These are phyloP conservation scores for Pseudogymnoascus sp. DNA, from an alignment of 2,329 filamentous ascomycete species.

Conservation along the genomic window DNA sequence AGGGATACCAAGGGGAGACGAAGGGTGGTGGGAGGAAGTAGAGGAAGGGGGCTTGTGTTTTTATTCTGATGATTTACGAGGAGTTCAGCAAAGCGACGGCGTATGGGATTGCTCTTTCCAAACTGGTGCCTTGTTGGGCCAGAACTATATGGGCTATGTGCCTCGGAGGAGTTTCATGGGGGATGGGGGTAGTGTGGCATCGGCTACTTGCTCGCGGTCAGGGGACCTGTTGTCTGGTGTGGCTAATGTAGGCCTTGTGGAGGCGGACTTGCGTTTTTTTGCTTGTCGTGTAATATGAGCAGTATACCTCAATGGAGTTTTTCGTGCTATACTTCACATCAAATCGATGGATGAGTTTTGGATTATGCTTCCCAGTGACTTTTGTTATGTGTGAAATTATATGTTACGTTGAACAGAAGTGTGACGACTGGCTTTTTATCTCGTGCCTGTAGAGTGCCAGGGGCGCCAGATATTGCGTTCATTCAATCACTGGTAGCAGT, in stretches of 20 bases:
- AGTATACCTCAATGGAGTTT: slow-evolving; percentile 6
- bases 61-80: slow-evolving; percentile 4
- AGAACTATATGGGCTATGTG: not conserved
- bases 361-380: not conserved
- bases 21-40: not conserved
- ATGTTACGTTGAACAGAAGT: not conserved
- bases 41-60: not conserved
- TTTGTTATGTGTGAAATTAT: not conserved
- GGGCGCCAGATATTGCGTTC: not conserved
- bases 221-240: not conserved
- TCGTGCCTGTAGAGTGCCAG: not conserved
- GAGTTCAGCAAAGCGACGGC: slow-evolving; percentile 1
- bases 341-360: not conserved
- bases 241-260: not conserved
- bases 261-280: not conserved
- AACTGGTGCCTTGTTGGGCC: not conserved
- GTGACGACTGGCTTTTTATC: not conserved
- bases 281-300: slow-evolving; percentile 8
- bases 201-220: not conserved
- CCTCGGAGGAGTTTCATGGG: not conserved
- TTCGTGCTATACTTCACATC: not conserved
- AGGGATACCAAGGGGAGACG: not conserved
- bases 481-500: not conserved
- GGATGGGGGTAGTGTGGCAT: not conserved
- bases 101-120: not conserved